A percentile compares a stretch with the other conserved stretches of the same genome.
phyloP scores from a whole-genome alignment of 1,139 yeast species.

The Debaryomyces singareniensis region DNA sequence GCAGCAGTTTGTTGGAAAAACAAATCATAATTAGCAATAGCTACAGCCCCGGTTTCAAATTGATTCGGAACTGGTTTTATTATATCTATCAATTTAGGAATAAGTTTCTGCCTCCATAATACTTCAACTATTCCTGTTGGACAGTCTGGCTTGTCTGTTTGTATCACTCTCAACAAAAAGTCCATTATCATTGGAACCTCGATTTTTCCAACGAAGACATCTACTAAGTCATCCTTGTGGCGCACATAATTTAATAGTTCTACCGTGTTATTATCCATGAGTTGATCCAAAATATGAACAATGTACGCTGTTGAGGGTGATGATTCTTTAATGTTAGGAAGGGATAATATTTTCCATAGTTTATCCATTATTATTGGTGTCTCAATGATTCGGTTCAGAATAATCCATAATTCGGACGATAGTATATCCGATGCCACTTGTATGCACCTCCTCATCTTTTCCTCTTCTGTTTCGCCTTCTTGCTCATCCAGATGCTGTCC shows the following conservation, averaged over 20 bases:
- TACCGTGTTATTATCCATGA: slow-evolving; percentile 41
- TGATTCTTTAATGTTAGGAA: slow-evolving; percentile 32
- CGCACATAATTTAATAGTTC: slow-evolving; percentile 50
- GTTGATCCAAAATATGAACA: slow-evolving; percentile 39
- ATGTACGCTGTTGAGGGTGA: slow-evolving; percentile 36
- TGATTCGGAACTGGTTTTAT: slow-evolving; percentile 41
- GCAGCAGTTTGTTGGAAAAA: slow-evolving; percentile 85
- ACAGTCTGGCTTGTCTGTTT: slow-evolving; percentile 58
- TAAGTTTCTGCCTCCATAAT: slow-evolving; percentile 43
- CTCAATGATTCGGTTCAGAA: slow-evolving; percentile 40
- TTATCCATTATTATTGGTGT: slow-evolving; percentile 36
- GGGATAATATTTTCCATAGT: slow-evolving; percentile 36
- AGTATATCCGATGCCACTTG: slow-evolving; percentile 39
- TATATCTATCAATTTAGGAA: slow-evolving; percentile 46
- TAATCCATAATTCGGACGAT: slow-evolving; percentile 39
- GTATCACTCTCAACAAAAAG: slow-evolving; percentile 52
- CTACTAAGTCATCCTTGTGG: slow-evolving; percentile 46
- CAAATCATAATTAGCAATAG: slow-evolving; percentile 25
- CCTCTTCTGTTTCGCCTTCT: slow-evolving; percentile 26
- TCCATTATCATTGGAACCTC: slow-evolving; percentile 55
- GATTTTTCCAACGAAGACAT: slow-evolving; percentile 46
- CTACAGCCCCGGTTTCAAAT: slow-evolving; percentile 13
- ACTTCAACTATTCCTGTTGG: slow-evolving; percentile 58
- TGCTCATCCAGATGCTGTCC: slow-evolving; percentile 7
- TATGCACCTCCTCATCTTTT: slow-evolving; percentile 33